Base-by-base conservation (phyloP, 192 early-diverging fungal species). In the Chytriomyces sp. region DNA sequence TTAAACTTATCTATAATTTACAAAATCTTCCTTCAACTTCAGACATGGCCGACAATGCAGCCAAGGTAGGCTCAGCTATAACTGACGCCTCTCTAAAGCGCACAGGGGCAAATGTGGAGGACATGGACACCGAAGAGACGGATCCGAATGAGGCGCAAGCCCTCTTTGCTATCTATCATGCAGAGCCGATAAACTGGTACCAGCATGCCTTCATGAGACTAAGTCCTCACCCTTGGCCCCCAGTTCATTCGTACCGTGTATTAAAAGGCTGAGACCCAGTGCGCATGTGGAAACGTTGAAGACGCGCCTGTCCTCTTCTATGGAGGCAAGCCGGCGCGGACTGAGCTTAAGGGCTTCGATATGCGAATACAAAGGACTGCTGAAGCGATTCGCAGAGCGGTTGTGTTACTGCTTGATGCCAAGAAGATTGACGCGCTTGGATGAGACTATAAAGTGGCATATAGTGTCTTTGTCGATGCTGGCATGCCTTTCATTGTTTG, bases 251-350 rank as follows among this genome's bases (percentile, higher is more conserved):
- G 78, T 56, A 81, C 82, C 17, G 61, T 82, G 12, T 82, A 73
- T 60, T 73, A 82, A 79, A 82, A 82, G 64, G 81, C 81, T 25
- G 81, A 82, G 65, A 65, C 81, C n/a, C 62, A 83, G 6, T 82
- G 83, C 71, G 73, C 80, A 25, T 39, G 59, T 6, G 81, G 81
- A 3, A 78, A 82, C 57, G 83, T 82, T 66, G 81, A 82, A 76
- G 73, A 80, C 54, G 81, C 81, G 38, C 61, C 83, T n/a, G 75
- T 82, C n/a, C 62, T 76, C 7, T 82, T 76, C 70, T 81, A 82
- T 56, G 72, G 81, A 14, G 81, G 81, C 2, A 83, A 73, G 34
- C 41, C 40, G 30, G 70, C 80, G 32, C 55, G 81, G 12, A 81
- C 81, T 0, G 81, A 82, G 59, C 30, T 79, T 6, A 74, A 70